phyloP scores from a whole-genome alignment of 1,139 yeast genomes.

The Candida sp. region DNA sequence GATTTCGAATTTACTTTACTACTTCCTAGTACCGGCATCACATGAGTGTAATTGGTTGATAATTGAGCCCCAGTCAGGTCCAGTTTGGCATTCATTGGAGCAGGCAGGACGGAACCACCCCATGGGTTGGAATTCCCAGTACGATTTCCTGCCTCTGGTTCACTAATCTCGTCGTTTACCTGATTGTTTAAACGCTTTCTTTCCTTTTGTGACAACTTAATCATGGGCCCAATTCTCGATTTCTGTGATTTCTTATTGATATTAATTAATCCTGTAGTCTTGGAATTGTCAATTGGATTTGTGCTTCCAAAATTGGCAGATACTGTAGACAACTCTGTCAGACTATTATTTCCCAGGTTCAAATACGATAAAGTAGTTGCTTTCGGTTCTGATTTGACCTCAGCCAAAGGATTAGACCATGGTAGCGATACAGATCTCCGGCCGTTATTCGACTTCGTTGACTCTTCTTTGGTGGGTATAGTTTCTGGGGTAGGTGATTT shows the following conservation, averaged over 20 bases:
- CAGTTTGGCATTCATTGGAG: neutral
- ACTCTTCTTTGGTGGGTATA: neutral
- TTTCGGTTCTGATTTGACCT: neutral
- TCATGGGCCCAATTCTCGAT: constrained; percentile 31
- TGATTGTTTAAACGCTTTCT: constrained; percentile 29
- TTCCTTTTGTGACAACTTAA: constrained; percentile 50
- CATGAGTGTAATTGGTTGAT: constrained; percentile 1
- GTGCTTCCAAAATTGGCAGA: constrained; percentile 10
- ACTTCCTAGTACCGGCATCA: constrained; percentile 1
- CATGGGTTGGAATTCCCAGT: neutral
- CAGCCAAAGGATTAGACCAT: neutral
- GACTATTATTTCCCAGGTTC: neutral
- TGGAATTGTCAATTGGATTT: constrained; percentile 9
- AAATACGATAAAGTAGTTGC: neutral
- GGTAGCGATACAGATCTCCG: neutral
- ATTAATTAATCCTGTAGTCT: neutral
- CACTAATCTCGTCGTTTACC: neutral
- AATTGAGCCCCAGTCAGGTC: neutral
- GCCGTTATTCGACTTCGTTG: neutral
- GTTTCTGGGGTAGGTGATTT: constrained; percentile 7
- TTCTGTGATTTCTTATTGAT: constrained; percentile 15
- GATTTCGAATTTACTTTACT: neutral
- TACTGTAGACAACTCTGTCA: neutral
- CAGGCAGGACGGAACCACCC: neutral
- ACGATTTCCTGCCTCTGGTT: neutral